Evolutionary conservation across 2,329 filamentous ascomycete species (phyloP), one percentile per base, ranked within the genome.

Genomic region (Macroventuria anomochaeta): DNA sequence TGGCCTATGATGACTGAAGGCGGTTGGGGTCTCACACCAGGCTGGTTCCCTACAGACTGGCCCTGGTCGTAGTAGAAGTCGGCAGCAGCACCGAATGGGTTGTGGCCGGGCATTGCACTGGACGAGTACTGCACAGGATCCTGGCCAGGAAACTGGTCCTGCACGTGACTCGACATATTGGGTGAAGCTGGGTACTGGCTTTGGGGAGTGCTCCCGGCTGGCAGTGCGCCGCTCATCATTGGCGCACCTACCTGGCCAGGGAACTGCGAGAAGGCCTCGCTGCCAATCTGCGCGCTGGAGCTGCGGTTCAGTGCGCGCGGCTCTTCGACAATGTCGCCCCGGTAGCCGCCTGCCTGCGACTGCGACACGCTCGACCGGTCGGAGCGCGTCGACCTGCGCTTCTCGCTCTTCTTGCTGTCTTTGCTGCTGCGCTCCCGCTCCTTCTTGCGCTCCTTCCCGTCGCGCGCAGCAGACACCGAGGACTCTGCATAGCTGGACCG

Each of bases 51-150:
- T 2, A 88, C 84, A 15, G 83, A 86, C 65, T 87, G 76, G 10
- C 85, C 85, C 62, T 84, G 80, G 65, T 87, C 85, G 36, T 81
- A 79, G 67, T 87, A 88, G 68, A 85, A 88, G 28, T 86, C 83
- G 13, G 85, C 80, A 5, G 84, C 84, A 29, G 78, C 77, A 26
- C 85, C 85, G 46, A 79, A 79, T 17, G 78, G 76, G 33, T 64
- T 62, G 28, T 64, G 61, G 32, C 64, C 50, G 75, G 72, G 78
- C 47, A 76, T 72, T 61, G 79, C 81, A 36, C 82, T 77, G 41
- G 74, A 68, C 8, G 81, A 61, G 54, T 72, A 79, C 10, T 75
- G 70, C 5, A 69, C 57, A 13, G 82, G 80, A 51, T 83, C 77
- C 65, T 85, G 83, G 41, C 83, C 83, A 5, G 83, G 84, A 61